Evolutionary conservation across 2,329 filamentous ascomycete species (phyloP), one percentile per base, ranked within the genome.

Genomic region (Aspergillus novoparasiticus): DNA sequence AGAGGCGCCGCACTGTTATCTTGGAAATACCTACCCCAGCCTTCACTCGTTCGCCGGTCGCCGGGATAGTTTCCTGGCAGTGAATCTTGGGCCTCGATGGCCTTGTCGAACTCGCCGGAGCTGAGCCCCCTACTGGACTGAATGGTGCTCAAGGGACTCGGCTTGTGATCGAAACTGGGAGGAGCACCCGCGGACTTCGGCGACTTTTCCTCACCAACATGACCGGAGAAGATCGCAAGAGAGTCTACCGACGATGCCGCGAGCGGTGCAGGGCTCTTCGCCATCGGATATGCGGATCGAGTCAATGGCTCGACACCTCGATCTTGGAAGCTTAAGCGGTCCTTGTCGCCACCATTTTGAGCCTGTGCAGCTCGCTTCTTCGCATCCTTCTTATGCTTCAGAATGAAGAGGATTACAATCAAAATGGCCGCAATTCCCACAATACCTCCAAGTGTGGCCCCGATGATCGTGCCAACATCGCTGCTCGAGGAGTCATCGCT

Each of bases 381-480:
- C 56, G 82, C 85, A 69, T 85, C 84, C 74, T 86, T 87, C 69
- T 85, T 83, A 63, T 84, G 84, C 72, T 86, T 84, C 28, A 93
- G 79, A 32, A 90, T 82, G 57, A 95, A 81, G 23, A 97, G 83
- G n/a, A 93, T 74, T 1, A 91, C 75, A 30, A 91, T 83, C n/a
- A 96, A 81, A 8, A 97, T 74, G 0, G 88, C 79, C 23, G 90
- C 88, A 58, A 93, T 81, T 21, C 91, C 93, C 58, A 91, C 86
- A 26, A 97, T 88, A n/a, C 89, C 88, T 14, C 94, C 93, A 1
- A 98, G 84, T 0, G 91, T 91, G 57, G 92, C 91, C 39, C 92
- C 94, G 1, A 97, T 84, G 32, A 97, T 90, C 9, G 87, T 87
- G 68, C 83, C 78, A 28, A 72, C 72, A 45, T 72, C 66, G 41